Percentiles rank a stretch among this genome's conserved stretches.
Conservation (phyloP, 176 grass and related monocot species). For the Carex myosuroides region DNA sequence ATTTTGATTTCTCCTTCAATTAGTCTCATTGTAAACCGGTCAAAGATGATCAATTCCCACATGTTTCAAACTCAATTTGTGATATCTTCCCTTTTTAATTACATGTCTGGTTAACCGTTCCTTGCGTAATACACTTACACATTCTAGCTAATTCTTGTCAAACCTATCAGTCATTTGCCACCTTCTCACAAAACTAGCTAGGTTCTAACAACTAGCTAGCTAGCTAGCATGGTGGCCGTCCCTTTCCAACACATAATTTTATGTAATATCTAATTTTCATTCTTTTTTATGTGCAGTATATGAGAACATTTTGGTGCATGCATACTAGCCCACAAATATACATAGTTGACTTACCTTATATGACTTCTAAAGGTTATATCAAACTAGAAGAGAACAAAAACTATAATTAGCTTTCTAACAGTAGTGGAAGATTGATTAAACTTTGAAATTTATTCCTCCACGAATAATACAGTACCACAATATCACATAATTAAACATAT, state of each 20-base stretch:
- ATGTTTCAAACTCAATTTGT: neutral
- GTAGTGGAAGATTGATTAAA: neutral
- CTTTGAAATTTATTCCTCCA: neutral
- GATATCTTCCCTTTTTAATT: neutral
- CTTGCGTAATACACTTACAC: neutral
- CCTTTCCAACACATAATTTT: conserved; percentile 2
- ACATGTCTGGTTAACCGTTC: neutral
- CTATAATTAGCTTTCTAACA: neutral
- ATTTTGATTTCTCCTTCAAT: neutral
- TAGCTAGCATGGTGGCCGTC: neutral
- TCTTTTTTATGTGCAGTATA: neutral
- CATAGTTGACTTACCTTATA: neutral
- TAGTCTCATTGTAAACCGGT: neutral
- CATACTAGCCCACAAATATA: neutral
- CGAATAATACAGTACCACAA: neutral
- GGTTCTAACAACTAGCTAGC: neutral
- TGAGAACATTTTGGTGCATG: neutral
- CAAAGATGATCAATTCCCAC: neutral
- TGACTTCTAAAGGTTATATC: neutral
- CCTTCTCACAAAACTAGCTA: neutral
- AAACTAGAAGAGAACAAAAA: conserved; percentile 8
- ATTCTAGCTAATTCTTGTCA: neutral
- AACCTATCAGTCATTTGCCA: conserved; percentile 21
- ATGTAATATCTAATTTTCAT: neutral
- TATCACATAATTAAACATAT: neutral